Percentiles rank a stretch among this genome's conserved stretches.
phyloP scores from a whole-genome alignment of 2,329 filamentous ascomycete genomes.

The Botryotinia narcissicola region DNA sequence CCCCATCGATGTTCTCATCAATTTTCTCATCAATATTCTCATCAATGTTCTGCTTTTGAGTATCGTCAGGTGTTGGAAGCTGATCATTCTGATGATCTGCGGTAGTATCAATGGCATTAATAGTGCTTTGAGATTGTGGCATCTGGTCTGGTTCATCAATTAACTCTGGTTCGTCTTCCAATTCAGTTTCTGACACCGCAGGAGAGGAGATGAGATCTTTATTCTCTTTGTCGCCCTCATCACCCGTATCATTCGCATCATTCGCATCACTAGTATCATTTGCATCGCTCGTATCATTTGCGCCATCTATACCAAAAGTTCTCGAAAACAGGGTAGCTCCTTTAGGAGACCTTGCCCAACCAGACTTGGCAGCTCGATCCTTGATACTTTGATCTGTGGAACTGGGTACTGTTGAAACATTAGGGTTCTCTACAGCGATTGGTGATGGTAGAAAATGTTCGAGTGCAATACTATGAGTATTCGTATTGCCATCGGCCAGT shows the following conservation, averaged over 20 bases:
- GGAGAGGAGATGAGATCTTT: background rate
- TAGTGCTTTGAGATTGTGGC: background rate
- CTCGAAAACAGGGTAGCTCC: slow-evolving; percentile 4
- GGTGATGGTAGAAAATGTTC: background rate
- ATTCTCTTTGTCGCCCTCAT: slow-evolving; percentile 9
- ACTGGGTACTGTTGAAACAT: background rate
- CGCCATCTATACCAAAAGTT: slow-evolving; percentile 17
- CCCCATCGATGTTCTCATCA: background rate
- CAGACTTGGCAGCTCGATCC: slow-evolving; percentile 11
- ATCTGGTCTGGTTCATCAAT: background rate
- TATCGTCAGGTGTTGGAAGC: slow-evolving; percentile 16
- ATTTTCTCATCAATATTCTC: too few species aligned
- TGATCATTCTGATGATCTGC: slow-evolving; percentile 4
- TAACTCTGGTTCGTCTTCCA: background rate
- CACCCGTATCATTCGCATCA: slow-evolving; percentile 16
- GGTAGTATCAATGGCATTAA: background rate
- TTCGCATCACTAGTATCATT: slow-evolving; percentile 8
- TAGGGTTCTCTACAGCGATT: background rate
- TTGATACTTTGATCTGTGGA: background rate
- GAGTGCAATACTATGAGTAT: background rate
- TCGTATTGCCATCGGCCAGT: background rate
- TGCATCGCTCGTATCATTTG: slow-evolving; percentile 11
- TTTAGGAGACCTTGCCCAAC: slow-evolving; percentile 9
- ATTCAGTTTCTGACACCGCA: background rate
- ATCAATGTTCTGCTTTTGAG: slow-evolving; percentile 1